Base-by-base conservation (phyloP, 225 moss, liverwort and hornwort genomes). In the Takakia lepidozioides region DNA sequence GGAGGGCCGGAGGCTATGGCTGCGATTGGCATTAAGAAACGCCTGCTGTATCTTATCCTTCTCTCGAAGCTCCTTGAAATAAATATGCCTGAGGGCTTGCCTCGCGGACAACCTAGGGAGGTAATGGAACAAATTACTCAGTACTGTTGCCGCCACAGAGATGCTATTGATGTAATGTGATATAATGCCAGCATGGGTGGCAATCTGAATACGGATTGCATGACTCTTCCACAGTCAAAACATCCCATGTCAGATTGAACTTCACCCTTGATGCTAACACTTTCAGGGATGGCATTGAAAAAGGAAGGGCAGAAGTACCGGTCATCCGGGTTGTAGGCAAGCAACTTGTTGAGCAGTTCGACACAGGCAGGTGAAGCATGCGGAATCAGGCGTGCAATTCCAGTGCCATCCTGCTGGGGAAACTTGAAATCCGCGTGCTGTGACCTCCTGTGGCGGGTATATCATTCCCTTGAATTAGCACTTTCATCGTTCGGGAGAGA, bases 401-500 rank as follows among this genome's bases (percentile, higher is more conserved):
- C 95, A 0, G 90, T 73, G 29, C 95, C 95, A 76, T 91, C 95
- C 34, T 98, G 90, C 18, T 87, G 95, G 17, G 82, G 75, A 54
- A 98, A 98, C 30, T 98, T 91, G 55, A 91, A 98, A 70, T 91
- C 90, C 2, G 95, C 95, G 59, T 98, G 95, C 61, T 98, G 90
- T 25, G 90, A 98, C 73, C 95, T 90, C 58, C 90, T 98, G 77
- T 46, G 45, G 10, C n/a, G n/a, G n/a, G n/a, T n/a, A n/a, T n/a
- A n/a, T n/a, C n/a, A n/a, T n/a, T n/a, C n/a, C n/a, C n/a, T n/a
- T n/a, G n/a, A n/a, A n/a, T n/a, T n/a, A n/a, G n/a, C n/a, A n/a
- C n/a, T n/a, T n/a, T n/a, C n/a, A n/a, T n/a, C n/a, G n/a, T n/a
- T n/a, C n/a, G n/a, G n/a, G n/a, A n/a, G n/a, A n/a, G n/a, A n/a